phyloP scores from a whole-genome alignment of 2,329 filamentous ascomycete species.

The Penicillium sp. region DNA sequence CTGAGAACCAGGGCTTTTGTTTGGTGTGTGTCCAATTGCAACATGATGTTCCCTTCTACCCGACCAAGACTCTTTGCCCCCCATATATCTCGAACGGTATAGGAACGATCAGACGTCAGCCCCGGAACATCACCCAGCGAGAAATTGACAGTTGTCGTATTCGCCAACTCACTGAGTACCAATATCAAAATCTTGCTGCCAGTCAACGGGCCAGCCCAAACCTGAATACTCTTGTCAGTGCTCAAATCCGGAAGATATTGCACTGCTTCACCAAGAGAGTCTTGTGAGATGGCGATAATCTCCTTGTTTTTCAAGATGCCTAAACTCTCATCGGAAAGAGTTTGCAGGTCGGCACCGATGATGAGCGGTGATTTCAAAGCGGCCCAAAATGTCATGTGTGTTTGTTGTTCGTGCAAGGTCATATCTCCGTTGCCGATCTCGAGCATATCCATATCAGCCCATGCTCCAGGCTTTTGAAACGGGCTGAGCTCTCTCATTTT shows the following conservation, averaged over 20 bases:
- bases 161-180: background rate
- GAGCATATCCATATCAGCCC: conserved; percentile 45
- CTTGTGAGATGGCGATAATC: background rate
- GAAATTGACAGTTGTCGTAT: background rate
- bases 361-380: background rate
- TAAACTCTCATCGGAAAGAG: background rate
- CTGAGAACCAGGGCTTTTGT: background rate
- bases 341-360: background rate
- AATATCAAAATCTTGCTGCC: background rate
- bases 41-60: background rate
- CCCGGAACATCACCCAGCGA: background rate
- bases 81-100: background rate
- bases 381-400: background rate
- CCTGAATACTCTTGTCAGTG: background rate
- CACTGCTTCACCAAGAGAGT: background rate
- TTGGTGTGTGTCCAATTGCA: background rate
- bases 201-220: background rate
- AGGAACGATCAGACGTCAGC: background rate
- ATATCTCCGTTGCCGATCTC: conserved; percentile 50
- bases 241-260: background rate
- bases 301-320: background rate
- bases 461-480: conserved; percentile 31
- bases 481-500: conserved; percentile 11
- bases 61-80: background rate
- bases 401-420: conserved; percentile 18